phyloP scores from a whole-genome alignment of 148 eudicot species.

The Rhododendron molle region DNA sequence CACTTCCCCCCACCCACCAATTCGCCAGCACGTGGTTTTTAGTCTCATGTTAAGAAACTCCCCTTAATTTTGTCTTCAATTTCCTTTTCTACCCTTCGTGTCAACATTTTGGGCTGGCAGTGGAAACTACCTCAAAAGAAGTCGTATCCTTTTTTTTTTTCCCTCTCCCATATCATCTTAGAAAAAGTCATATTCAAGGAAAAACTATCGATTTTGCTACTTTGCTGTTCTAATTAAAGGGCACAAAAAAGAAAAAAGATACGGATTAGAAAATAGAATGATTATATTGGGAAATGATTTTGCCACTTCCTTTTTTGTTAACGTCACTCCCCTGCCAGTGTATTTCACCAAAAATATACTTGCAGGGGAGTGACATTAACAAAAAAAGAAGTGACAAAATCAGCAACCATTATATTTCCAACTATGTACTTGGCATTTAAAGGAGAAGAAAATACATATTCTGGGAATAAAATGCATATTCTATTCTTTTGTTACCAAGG shows the following conservation, averaged over 20 bases:
- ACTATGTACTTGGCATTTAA: too few relatives aligned
- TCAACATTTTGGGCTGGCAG: background rate
- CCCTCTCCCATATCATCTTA: background rate
- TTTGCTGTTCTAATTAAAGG: background rate
- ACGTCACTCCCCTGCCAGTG: too few relatives aligned
- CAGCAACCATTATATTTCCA: background rate
- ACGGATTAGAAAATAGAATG: background rate
- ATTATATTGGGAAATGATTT: too few relatives aligned
- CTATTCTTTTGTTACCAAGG: background rate
- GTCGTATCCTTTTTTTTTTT: background rate
- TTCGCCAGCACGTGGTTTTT: background rate
- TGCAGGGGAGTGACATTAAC: too few relatives aligned
- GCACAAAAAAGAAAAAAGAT: background rate
- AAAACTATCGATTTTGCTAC: background rate
- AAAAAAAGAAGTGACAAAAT: too few relatives aligned
- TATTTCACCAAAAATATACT: too few relatives aligned
- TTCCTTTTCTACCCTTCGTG: background rate
- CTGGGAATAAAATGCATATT: background rate
- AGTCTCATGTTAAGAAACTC: background rate
- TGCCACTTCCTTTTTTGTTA: too few relatives aligned
- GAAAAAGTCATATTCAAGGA: background rate
- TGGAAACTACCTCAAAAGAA: background rate
- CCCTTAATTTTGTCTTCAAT: background rate
- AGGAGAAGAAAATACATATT: background rate
- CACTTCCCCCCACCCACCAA: slow-evolving; percentile 2